Conservation (phyloP, 345 rosid genomes). For the Garcia nutans region DNA sequence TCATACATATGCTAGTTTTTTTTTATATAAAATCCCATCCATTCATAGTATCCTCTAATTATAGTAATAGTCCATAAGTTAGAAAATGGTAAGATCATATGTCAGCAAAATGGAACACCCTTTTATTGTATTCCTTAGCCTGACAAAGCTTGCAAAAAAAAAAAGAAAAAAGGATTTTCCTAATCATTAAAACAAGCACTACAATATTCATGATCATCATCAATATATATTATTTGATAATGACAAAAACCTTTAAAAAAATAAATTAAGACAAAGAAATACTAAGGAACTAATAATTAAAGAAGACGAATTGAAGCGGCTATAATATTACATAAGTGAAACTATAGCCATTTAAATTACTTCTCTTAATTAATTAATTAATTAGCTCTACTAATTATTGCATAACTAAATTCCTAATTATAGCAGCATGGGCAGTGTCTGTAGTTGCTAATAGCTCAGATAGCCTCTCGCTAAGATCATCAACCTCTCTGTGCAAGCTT, state of each 20-base stretch:
- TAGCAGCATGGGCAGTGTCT: constrained; percentile 75
- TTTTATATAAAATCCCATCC: neutral
- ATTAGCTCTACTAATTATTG: constrained; percentile 27
- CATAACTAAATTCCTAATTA: constrained; percentile 63
- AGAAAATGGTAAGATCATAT: constrained; percentile 4
- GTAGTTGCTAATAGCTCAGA: constrained; percentile 68
- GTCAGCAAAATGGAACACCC: constrained; percentile 9
- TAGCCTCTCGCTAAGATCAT: constrained; percentile 72
- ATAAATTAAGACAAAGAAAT: neutral
- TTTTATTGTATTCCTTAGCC: constrained; percentile 22
- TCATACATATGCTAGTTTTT: too few species aligned
- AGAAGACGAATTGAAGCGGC: neutral
- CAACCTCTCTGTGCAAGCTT: constrained; percentile 74
- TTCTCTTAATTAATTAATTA: neutral
- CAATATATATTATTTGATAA: too few species aligned
- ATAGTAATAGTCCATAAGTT: neutral
- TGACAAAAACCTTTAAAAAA: constrained; percentile 9
- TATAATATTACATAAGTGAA: neutral
- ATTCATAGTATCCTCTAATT: neutral
- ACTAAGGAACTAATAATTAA: neutral
- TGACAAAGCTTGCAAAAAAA: constrained; percentile 22
- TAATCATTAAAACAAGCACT: constrained; percentile 19
- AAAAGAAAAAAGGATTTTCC: neutral
- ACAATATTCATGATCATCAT: neutral
- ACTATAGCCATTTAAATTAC: neutral